These are phyloP conservation scores for Mycosarcoma maydis DNA, from an alignment of 1,284 basidiomycete genomes.

Conservation along the genomic window DNA sequence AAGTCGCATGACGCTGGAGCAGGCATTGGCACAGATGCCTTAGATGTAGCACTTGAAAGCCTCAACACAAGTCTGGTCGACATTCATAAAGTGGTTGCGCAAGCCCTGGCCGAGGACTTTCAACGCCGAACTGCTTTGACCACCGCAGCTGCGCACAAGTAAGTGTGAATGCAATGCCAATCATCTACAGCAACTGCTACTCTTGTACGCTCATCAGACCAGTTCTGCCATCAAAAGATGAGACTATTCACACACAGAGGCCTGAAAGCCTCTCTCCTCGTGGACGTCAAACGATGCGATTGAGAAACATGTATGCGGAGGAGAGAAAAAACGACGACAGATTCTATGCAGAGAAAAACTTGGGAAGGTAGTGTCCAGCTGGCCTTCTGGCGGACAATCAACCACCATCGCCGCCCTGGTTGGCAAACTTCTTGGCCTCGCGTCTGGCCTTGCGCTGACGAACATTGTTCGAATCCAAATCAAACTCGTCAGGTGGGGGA, in stretches of 20 bases:
- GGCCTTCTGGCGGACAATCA: no score
- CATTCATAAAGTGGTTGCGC: constrained; percentile 45
- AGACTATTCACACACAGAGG: no score
- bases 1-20: neutral
- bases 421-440: constrained; percentile 37
- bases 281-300: no score
- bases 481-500: constrained; percentile 56
- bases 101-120: constrained; percentile 36
- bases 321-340: neutral
- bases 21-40: constrained; percentile 11
- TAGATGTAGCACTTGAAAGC: constrained; percentile 23
- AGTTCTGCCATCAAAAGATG: no score
- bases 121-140: constrained; percentile 26
- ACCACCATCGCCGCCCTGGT: constrained; percentile 57
- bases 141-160: neutral
- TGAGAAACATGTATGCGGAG: neutral
- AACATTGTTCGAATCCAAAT: constrained; percentile 30
- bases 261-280: no score
- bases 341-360: neutral
- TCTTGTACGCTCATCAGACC: no score
- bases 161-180: neutral
- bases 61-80: constrained; percentile 33
- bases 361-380: neutral
- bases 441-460: constrained; percentile 40
- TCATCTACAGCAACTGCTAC: no score